Base-by-base conservation (phyloP, 768 basidiomycete genomes). In the Mycena alexandri region DNA sequence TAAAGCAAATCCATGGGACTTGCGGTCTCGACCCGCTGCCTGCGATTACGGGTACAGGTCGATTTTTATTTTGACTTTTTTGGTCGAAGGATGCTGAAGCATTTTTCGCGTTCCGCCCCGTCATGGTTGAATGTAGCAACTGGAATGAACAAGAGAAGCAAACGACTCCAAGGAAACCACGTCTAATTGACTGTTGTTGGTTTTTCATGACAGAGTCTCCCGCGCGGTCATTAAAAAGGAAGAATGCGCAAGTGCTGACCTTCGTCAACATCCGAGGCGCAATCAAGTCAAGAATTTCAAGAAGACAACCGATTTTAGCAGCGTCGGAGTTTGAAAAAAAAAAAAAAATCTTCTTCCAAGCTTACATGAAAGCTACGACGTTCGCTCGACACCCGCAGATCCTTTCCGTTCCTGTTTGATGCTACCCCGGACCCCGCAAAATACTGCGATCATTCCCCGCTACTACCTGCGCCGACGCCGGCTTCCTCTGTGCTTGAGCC, bases 81-180 rank as follows among this genome's bases (percentile, higher is more conserved):
- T 34, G 9, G 25, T 8, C 43, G 43, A 29, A 25, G 43, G 34
- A 24, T 12, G 34, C 38, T 21, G 29, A 46, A 25, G 56, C 43
- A 44, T 44, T 57, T n/a, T 55, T 57, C n/a, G 29, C 56, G 21
- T 38, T 14, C 11, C 48, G 48, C 25, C n/a, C 16, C 25, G 48
- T 51, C 25, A 51, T 29, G 48, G 24, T 51, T 14, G 25, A 24
- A 11, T 29, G 14, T 12, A 33, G 52, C 52, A 53, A 36, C 34
- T 21, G 52, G 19, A 12, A 25, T 33, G 8, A 8, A 42, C 17
- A 24, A 43, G 17, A 43, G 55, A 56, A 56, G 41, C 24, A 25
- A 29, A 25, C 42, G 22, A 38, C n/a, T 57, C 43, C 56, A 57
- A 57, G 43, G 56, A 9, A 57, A 57, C 56, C 17, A 25, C 56